Base-by-base conservation (phyloP, 495 filamentous ascomycete species). In the Penicillium robsamsonii region DNA sequence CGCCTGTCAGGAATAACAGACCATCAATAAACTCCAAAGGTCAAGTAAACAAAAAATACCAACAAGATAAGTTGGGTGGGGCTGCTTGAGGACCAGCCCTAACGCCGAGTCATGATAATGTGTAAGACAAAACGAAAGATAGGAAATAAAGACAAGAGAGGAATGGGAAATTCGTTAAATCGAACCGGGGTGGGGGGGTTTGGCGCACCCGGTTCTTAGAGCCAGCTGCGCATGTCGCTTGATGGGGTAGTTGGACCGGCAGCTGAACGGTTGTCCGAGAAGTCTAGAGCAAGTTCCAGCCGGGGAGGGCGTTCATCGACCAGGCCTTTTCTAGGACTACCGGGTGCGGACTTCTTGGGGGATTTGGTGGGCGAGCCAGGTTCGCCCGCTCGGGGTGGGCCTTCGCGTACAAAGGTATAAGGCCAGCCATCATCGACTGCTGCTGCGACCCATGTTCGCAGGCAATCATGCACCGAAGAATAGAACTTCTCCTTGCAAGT, bases 401-500 rank as follows among this genome's bases (percentile, higher is more conserved):
- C 91, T 63, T 88, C 89, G 37, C 89, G 79, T 15, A 97, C 92
- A 50, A 82, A 79, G 37, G 77, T 72, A 31, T 88, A 85, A 53
- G 89, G 81, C 95, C 94, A 98, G 27, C 84, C 90, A 73, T 98
- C 94, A 38, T 90, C 92, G 31, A 71, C 76, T 0, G 90, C 91
- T 1, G 92, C 95, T 2, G 84, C 86, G 27, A 97, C 88, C 94
- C 94, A 98, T 27, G 88, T 92, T 51, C 87, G 82, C 48, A 98
- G 77, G 18, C 86, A 89, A 57, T 92, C 91, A 69, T 98, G 94
- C 11, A 98, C 89, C 20, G 87, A 81, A 2, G 86, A 86, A 62
- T 98, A 97, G 68, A 97, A 93, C 66, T 96, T 97, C 71, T 96
- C 94, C 70, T 97, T 98, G 79, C 94, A 97, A 20, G 92, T 86